Evolutionary conservation across 1,284 basidiomycete genomes (phyloP).

Genomic region (Marasmius sp.): DNA sequence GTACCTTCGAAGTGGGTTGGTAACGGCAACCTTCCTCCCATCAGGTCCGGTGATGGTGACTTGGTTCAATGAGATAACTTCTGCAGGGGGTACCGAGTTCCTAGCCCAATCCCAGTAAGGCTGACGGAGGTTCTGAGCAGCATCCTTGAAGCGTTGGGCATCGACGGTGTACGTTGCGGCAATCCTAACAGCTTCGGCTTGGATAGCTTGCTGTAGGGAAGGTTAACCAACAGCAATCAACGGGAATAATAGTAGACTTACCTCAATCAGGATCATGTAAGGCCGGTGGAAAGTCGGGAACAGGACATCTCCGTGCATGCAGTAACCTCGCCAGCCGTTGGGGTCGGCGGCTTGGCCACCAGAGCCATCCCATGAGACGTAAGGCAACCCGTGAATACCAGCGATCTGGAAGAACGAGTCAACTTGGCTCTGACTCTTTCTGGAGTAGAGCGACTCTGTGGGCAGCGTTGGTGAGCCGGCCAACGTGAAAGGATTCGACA

Average conservation of each 20-base stretch:
- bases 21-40: conserved; percentile 30
- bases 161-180: conserved; percentile 39
- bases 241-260: conserved; percentile 20
- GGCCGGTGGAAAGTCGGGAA: conserved; percentile 58
- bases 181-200: conserved; percentile 35
- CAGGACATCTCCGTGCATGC: conserved; percentile 46
- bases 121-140: conserved; percentile 39
- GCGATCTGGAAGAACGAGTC: conserved; percentile 45
- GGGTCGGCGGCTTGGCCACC: conserved; percentile 22
- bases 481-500: not conserved
- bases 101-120: conserved; percentile 57
- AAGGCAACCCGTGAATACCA: conserved; percentile 51
- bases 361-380: conserved; percentile 39
- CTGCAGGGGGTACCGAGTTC: conserved; percentile 40
- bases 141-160: conserved; percentile 31
- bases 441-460: conserved; percentile 34
- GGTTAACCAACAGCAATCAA: not conserved
- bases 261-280: conserved; percentile 49
- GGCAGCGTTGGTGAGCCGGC: not conserved
- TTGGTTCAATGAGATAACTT: conserved; percentile 36
- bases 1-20: conserved; percentile 46
- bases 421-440: conserved; percentile 27
- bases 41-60: conserved; percentile 39
- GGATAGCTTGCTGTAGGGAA: conserved; percentile 42
- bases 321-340: conserved; percentile 41